Evolutionary conservation across 2,329 filamentous ascomycete species (phyloP), one percentile per base, ranked within the genome.

Genomic region (Clarireedia sp.): DNA sequence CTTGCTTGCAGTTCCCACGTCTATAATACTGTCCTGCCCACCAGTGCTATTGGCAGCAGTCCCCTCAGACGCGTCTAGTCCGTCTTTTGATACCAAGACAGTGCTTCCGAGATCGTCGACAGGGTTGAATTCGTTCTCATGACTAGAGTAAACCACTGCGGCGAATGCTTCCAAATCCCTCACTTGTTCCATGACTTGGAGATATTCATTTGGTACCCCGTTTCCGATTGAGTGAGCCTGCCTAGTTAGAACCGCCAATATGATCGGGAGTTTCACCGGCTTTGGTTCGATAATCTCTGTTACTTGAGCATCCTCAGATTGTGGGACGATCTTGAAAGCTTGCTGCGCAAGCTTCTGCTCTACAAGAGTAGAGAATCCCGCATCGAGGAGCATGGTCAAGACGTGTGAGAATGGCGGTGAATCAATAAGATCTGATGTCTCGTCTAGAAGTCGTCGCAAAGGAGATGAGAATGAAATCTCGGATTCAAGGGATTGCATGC

Each of bases 351-450:
- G 81, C 71, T 94, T 94, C 65, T 82, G 79, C 66, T 96, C 88
- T 24, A 96, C 80, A 16, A 99, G 79, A 23, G 86, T 81, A 2
- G 87, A 87, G 73, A 96, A 99, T 54, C 86, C 87, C 46, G 90
- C 81, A 69, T 97, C 91, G 57, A 97, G 86, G 55, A 96, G 80
- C 56, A 89, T 83, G 2, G 87, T 89, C 45, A 96, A 79, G 37
- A 99, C 90, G 66, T 90, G 86, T 0, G 85, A 81, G 72, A 97
- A 97, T 37, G 89, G 82, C 0, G 94, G 94, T 1, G 94, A 96
- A 68, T 99, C 94, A 67, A 97, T 86, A 23, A 99, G 80, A 69
- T 99, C 94, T 40, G 92, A 89, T 2, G 94, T 97, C 75, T 99
- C 94, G 69, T 99, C 92, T 1, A 99, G 81, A 19, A 99, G 80